Base-by-base conservation (phyloP, 306 rosid genomes). In the Urtica urens region DNA sequence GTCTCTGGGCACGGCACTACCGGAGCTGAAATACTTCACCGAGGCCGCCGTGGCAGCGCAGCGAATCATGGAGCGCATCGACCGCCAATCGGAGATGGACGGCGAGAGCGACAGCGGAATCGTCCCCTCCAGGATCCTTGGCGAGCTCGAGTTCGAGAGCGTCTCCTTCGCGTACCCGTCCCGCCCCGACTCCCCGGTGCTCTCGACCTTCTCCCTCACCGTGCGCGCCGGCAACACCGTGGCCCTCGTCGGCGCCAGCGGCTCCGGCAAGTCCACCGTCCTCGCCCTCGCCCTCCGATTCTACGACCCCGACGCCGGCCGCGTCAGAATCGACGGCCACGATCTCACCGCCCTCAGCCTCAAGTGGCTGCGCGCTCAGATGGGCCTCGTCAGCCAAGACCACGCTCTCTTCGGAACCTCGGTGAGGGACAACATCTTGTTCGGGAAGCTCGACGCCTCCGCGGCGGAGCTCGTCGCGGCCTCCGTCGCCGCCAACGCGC, bases 361-460 rank as follows among this genome's bases (percentile, higher is more conserved):
- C 67, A 81, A 81, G 53, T 90, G 99, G 95, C 57, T 81, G 1
- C 74, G 99, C 60, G 78, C 70, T 22, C 64, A 79, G 60, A 90
- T 90, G 95, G 95, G 99, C 0, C 92, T 90, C 22, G 99, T 90
- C 5, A 85, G 95, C 58, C 99, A 90, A 68, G 99, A 90, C 14
- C 99, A 90, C 69, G 99, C 95, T 15, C 12, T 90, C 67, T 90
- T 90, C 69, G 99, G 94, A 20, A 90, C 99, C 14, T 74, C 92
- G 20, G 78, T 90, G 27, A 85, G 60, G 65, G 92, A 85, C 25
- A 90, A 90, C 37, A 81, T 90, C 49, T 63, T 79, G 92, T 85
- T 90, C 69, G 99, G 99, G 43, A 90, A 85, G 55, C 69, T 56
- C 38, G 92, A 85, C 65, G 94, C 99, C 3, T 70, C 81, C 30